Base-by-base conservation (phyloP, 768 basidiomycete genomes). In the Tricholoma furcatifolium region DNA sequence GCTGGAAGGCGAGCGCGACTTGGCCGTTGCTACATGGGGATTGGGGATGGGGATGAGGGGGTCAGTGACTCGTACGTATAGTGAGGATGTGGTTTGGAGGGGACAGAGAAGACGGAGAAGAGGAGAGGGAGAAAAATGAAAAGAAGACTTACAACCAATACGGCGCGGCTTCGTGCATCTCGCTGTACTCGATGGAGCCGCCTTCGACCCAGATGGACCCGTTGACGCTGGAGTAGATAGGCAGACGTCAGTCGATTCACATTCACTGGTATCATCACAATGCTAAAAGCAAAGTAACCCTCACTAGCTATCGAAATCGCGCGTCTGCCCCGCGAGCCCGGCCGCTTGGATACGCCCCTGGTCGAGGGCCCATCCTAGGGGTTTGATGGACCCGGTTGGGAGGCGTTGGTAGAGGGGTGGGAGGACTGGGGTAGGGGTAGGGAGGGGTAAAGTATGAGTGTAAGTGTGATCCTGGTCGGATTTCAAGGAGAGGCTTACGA, bases 191-290 rank as follows among this genome's bases (percentile, higher is more conserved):
- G 21, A 74, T 68, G 0, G 70, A 71, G 17, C 74, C 73, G 3
- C 70, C 71, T 57, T 68, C 62, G 9, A 74, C 68, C 73, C 74
- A 74, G 47, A 76, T 76, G 2, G 74, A 76, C 4, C 73, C 72
- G 41, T 70, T 71, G 6, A 76, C 73, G 45, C 71, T 73, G 21
- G 39, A 47, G 12, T n/a, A 42, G 17, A n/a, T 15, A 24, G 6
- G 15, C 42, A 34, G n/a, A n/a, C n/a, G n/a, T n/a, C n/a, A n/a
- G n/a, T n/a, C n/a, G n/a, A n/a, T n/a, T n/a, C n/a, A n/a, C n/a
- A n/a, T n/a, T n/a, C n/a, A n/a, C n/a, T n/a, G n/a, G n/a, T n/a
- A n/a, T n/a, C n/a, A n/a, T n/a, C n/a, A n/a, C n/a, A 45, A 43
- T 49, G 15, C 40, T 51, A 11, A 44, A 5, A 24, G 18, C 14